Percentiles rank a stretch among this genome's conserved stretches.
Conservation (phyloP, 805 yeast species). For the Jamesozyma spencerorum region DNA sequence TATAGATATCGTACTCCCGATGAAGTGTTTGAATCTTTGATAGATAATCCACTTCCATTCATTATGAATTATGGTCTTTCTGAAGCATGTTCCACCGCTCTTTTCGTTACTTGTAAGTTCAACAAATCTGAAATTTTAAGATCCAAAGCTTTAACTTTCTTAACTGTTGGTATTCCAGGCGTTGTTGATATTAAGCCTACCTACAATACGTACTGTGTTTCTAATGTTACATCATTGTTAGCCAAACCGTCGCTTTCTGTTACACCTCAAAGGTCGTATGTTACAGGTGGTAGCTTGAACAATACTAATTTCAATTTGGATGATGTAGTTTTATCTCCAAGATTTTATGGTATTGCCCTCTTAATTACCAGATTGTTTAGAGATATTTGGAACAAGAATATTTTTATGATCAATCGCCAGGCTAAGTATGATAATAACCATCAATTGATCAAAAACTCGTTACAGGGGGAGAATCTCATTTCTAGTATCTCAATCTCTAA, state of each 20-base stretch:
- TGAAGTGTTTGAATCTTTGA: slow-evolving; percentile 58
- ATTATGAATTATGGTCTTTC: slow-evolving; percentile 73
- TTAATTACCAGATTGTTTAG: slow-evolving; percentile 71
- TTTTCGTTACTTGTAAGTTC: slow-evolving; percentile 72
- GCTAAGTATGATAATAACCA: slow-evolving; percentile 7
- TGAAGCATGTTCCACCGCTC: slow-evolving; percentile 84
- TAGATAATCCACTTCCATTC: slow-evolving; percentile 62
- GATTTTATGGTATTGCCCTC: slow-evolving; percentile 81
- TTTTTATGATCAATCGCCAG: slow-evolving; percentile 38
- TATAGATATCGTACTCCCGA: slow-evolving; percentile 76
- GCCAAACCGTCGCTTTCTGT: slow-evolving; percentile 17
- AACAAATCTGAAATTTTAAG: slow-evolving; percentile 46
- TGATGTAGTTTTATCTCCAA: slow-evolving; percentile 80
- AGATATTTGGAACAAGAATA: slow-evolving; percentile 66
- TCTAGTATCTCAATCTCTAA: slow-evolving; percentile 22
- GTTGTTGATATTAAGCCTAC: slow-evolving; percentile 36
- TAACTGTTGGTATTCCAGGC: slow-evolving; percentile 36
- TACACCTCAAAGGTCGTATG: slow-evolving; percentile 14
- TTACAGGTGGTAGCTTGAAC: slow-evolving; percentile 5
- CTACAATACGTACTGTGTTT: slow-evolving; percentile 28
- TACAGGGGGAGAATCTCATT: slow-evolving; percentile 14
- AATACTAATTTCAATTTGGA: slow-evolving; percentile 36
- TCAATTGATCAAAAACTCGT: slow-evolving; percentile 2
- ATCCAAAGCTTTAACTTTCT: slow-evolving; percentile 36
- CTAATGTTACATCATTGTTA: slow-evolving; percentile 24